Percentiles rank a stretch among this genome's conserved stretches.
These are phyloP conservation scores for Talaromyces nanjingensis DNA, from an alignment of 495 filamentous ascomycete species.

Conservation along the genomic window DNA sequence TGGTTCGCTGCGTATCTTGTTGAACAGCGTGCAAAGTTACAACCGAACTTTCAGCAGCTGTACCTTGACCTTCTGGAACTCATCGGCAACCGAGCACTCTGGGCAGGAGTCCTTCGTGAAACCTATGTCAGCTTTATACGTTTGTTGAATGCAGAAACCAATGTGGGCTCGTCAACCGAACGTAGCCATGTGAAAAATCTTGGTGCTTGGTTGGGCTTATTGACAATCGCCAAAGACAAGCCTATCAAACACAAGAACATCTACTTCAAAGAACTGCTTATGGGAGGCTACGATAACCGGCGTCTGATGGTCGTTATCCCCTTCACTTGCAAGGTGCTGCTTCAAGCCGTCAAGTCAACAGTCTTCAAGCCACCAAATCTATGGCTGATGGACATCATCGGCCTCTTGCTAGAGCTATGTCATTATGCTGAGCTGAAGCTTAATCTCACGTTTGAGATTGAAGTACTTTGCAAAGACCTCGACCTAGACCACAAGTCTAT, in stretches of 20 bases:
- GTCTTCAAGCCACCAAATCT: constrained; percentile 94
- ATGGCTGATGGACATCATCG: constrained; percentile 92
- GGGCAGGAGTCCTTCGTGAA: constrained; percentile 84
- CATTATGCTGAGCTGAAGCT: constrained; percentile 87
- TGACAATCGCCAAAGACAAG: constrained; percentile 91
- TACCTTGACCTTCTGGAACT: constrained; percentile 85
- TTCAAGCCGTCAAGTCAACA: constrained; percentile 73
- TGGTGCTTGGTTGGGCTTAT: constrained; percentile 82
- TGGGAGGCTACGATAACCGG: constrained; percentile 86
- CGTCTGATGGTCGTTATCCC: constrained; percentile 87
- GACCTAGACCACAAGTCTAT: constrained; percentile 79
- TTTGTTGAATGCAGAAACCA: constrained; percentile 82
- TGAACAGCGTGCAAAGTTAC: constrained; percentile 89
- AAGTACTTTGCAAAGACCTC: constrained; percentile 91
- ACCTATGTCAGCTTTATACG: constrained; percentile 81
- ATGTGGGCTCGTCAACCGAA: constrained; percentile 70
- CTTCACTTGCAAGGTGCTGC: constrained; percentile 91
- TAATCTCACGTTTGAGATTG: constrained; percentile 96
- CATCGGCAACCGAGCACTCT: constrained; percentile 70
- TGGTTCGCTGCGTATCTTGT: constrained; percentile 99
- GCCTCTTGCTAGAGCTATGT: constrained; percentile 83
- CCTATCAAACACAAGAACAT: constrained; percentile 96
- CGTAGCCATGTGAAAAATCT: constrained; percentile 86
- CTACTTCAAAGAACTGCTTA: constrained; percentile 88
- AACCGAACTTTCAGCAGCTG: constrained; percentile 89